Percentiles rank a stretch among this genome's conserved stretches.
Conservation (phyloP, 768 basidiomycete species). For the Rhizopogon roseolus region DNA sequence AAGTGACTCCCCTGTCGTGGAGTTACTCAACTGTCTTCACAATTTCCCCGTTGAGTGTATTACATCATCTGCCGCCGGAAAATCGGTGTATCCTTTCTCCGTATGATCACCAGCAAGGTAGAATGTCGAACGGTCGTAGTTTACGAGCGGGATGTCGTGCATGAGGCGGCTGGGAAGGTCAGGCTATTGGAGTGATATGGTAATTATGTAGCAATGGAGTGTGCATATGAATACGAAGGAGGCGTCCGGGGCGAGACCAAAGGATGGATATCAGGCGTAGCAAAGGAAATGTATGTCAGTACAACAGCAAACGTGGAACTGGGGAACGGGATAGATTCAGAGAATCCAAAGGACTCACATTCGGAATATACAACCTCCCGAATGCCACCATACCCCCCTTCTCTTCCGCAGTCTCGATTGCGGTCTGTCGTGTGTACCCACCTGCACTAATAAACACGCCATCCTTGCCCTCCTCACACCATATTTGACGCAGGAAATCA, state of each 20-base stretch:
- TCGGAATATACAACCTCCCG: constrained; percentile 4
- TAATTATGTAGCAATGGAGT: too few species aligned
- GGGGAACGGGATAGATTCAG: background rate
- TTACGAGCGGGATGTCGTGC: constrained; percentile 20
- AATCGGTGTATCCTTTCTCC: constrained; percentile 29
- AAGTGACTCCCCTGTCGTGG: too few species aligned
- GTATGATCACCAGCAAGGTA: constrained; percentile 19
- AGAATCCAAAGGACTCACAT: background rate
- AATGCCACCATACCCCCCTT: constrained; percentile 4
- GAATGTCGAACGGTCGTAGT: constrained; percentile 21
- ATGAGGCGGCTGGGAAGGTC: constrained; percentile 29
- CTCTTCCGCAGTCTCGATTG: background rate
- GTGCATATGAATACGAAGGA: too few species aligned
- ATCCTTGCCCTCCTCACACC: constrained; percentile 10
- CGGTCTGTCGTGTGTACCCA: constrained; percentile 1
- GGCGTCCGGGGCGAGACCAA: background rate
- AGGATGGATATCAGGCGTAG: background rate
- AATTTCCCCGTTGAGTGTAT: background rate
- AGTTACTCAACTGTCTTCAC: background rate
- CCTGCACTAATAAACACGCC: constrained; percentile 2
- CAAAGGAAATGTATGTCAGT: background rate
- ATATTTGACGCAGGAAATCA: constrained; percentile 23
- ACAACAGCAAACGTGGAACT: background rate
- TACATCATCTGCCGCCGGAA: constrained; percentile 16
- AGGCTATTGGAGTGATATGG: constrained; percentile 15